Evolutionary conservation across 202 grass and related monocot genomes (phyloP).

Genomic region (Musa balbisiana): DNA sequence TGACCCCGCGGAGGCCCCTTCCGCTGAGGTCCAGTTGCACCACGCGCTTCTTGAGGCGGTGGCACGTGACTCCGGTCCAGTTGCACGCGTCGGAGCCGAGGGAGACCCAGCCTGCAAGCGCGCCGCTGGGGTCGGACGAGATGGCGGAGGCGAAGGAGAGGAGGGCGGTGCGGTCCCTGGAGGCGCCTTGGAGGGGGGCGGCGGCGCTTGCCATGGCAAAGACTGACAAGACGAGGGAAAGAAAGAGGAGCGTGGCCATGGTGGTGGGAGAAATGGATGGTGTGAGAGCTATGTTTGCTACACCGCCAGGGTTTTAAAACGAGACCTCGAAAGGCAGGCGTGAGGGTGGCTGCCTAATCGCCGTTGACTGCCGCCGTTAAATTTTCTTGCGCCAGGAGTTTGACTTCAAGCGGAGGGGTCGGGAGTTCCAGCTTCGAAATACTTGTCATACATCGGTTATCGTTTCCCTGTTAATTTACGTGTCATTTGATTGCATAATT

Average conservation of each 20-base stretch:
- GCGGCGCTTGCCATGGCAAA: neutral
- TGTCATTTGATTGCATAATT: neutral
- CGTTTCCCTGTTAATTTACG: neutral
- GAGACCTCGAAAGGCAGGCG: neutral
- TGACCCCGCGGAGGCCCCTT: conserved; percentile 4
- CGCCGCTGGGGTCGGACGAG: neutral
- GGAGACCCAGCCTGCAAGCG: conserved; percentile 11
- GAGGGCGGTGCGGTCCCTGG: conserved; percentile 1
- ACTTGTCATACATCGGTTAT: neutral
- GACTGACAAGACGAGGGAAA: neutral
- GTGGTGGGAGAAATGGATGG: conserved; percentile 16
- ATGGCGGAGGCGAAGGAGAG: conserved; percentile 10
- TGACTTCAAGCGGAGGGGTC: neutral
- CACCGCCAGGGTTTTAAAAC: conserved; percentile 11
- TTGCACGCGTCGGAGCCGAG: conserved; percentile 32
- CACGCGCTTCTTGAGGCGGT: conserved; percentile 29
- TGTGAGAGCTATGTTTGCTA: conserved; percentile 5
- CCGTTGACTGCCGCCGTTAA: conserved; percentile 12
- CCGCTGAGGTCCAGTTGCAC: conserved; percentile 29
- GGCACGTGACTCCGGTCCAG: conserved; percentile 66
- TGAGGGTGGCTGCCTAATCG: conserved; percentile 8
- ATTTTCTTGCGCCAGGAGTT: conserved; percentile 1
- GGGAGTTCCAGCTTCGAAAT: no score
- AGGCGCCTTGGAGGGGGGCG: neutral
- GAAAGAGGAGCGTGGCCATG: neutral